These are phyloP conservation scores for Rugonectria rugulosa DNA, from an alignment of 2,329 filamentous ascomycete species.

Conservation along the genomic window DNA sequence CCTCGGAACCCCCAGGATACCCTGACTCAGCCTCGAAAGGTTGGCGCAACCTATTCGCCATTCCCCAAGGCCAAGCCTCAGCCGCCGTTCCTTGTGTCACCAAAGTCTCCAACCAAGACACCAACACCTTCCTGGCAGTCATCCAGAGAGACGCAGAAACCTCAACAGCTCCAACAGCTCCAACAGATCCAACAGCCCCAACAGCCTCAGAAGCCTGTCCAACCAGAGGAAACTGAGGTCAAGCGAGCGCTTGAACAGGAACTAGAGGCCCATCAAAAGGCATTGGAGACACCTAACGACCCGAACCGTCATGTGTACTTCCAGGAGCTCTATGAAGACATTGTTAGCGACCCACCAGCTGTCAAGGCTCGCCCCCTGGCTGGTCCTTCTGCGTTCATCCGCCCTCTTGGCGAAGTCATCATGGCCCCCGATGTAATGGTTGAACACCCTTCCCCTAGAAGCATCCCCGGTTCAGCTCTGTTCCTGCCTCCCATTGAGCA, in stretches of 20 bases:
- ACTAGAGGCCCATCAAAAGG: too few species aligned
- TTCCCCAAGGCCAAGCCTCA: too few species aligned
- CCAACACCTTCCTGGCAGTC: constrained; percentile 41
- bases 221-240: not conserved
- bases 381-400: too few species aligned
- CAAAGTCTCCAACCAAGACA: constrained; percentile 39
- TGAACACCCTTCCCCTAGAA: constrained; percentile 17
- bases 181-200: constrained; percentile 38
- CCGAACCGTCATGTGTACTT: too few species aligned
- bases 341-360: too few species aligned
- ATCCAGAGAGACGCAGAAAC: constrained; percentile 33
- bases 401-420: constrained; percentile 1
- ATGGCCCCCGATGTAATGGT: not conserved
- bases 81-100: too few species aligned
- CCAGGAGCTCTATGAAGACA: too few species aligned
- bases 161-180: constrained; percentile 41
- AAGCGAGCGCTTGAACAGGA: too few species aligned
- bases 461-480: constrained; percentile 21
- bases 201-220: not conserved
- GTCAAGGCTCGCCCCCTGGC: too few species aligned
- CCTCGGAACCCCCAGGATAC: constrained; percentile 39
- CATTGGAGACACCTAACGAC: too few species aligned
- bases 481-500: constrained; percentile 18
- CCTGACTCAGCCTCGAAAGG: constrained; percentile 31
- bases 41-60: constrained; percentile 48